Evolutionary conservation across 2,329 filamentous ascomycete species (phyloP).

Genomic region (Colletotrichum melonis): DNA sequence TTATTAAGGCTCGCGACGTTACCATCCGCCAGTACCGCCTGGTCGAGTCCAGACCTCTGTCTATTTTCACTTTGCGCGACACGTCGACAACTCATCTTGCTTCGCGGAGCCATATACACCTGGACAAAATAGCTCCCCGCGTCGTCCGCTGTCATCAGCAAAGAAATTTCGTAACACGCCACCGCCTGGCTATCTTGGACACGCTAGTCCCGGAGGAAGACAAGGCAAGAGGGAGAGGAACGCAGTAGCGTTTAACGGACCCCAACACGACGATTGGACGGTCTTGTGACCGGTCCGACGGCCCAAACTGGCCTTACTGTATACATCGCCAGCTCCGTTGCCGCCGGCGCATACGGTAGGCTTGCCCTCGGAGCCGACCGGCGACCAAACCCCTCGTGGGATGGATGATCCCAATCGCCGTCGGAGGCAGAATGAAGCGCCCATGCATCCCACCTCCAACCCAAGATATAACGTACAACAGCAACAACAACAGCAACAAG

Average conservation of each 20-base stretch:
- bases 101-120: constrained; percentile 3
- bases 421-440: constrained; percentile 80
- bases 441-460: constrained; percentile 70
- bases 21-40: constrained; percentile 19
- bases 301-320: constrained; percentile 72
- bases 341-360: constrained; percentile 74
- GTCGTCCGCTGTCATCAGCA: not conserved
- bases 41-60: not conserved
- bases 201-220: not conserved
- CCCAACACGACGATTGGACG: constrained; percentile 25
- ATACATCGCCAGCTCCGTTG: constrained; percentile 71
- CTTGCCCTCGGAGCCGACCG: constrained; percentile 66
- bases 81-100: not conserved
- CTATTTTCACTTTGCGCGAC: not conserved
- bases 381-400: constrained; percentile 65
- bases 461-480: constrained; percentile 61
- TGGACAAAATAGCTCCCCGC: not conserved
- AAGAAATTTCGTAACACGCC: not conserved
- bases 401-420: constrained; percentile 84
- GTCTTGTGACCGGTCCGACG: constrained; percentile 46
- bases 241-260: not conserved
- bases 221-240: not conserved
- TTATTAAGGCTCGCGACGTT: constrained; percentile 20
- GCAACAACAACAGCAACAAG: constrained; percentile 35
- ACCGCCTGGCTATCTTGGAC: not conserved